Evolutionary conservation across 2,329 filamentous ascomycete species (phyloP).

Genomic region (Didymella exigua): DNA sequence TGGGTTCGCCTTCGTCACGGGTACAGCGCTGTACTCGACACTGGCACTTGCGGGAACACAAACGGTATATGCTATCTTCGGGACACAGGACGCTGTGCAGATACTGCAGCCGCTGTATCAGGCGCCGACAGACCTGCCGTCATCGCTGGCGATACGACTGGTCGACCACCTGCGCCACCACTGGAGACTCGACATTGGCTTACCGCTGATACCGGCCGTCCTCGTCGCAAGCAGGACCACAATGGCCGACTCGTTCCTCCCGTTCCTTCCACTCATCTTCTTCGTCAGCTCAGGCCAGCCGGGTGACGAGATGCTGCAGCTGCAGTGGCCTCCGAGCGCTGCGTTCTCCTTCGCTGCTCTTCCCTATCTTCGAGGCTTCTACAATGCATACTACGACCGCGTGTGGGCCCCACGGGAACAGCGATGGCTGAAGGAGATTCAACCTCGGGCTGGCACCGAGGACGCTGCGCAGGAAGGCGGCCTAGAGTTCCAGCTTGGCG

Average conservation of each 20-base stretch:
- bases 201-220: constrained; percentile 71
- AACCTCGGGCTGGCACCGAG: constrained; percentile 57
- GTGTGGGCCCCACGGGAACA: constrained; percentile 63
- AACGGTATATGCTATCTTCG: constrained; percentile 70
- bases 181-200: constrained; percentile 62
- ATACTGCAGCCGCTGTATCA: constrained; percentile 56
- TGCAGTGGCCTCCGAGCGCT: constrained; percentile 70
- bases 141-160: constrained; percentile 42
- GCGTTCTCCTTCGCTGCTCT: constrained; percentile 69
- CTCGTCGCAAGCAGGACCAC: constrained; percentile 71
- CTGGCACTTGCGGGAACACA: constrained; percentile 65
- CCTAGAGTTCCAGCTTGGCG: constrained; percentile 14
- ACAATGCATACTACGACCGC: constrained; percentile 66
- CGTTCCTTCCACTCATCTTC: constrained; percentile 67
- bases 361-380: constrained; percentile 68
- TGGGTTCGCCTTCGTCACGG: constrained; percentile 62
- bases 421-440: constrained; percentile 67
- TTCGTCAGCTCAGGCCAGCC: constrained; percentile 60
- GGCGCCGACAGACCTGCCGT: constrained; percentile 37
- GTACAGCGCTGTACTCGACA: constrained; percentile 51
- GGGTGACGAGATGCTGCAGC: constrained; percentile 53
- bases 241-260: constrained; percentile 67
- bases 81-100: constrained; percentile 62
- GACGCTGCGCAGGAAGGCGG: constrained; percentile 25
- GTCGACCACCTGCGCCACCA: constrained; percentile 44